These are phyloP conservation scores for Arctostaphylos glauca DNA, from an alignment of 148 eudicot genomes.

Conservation along the genomic window DNA sequence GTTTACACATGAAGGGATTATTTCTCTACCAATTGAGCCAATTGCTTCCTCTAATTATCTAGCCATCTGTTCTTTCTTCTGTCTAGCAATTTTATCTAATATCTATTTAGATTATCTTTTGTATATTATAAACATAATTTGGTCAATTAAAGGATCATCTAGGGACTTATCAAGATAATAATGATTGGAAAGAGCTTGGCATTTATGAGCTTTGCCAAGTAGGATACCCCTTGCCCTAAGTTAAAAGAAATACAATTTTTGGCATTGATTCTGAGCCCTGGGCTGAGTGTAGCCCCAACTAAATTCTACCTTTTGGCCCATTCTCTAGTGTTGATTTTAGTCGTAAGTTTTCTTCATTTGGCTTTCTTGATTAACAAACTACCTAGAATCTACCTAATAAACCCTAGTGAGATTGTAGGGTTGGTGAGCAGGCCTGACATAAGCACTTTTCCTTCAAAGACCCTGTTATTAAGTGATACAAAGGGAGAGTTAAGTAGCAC, in stretches of 20 bases:
- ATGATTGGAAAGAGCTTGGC: not conserved
- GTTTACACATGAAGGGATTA: not conserved
- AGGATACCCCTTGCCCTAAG: not conserved
- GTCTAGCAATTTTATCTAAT: too few relatives aligned
- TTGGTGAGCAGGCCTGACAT: too few relatives aligned
- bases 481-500: too few relatives aligned
- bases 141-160: not conserved
- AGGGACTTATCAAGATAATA: not conserved
- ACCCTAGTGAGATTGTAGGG: too few relatives aligned
- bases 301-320: not conserved
- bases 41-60: not conserved
- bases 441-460: too few relatives aligned
- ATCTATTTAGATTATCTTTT: not conserved
- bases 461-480: too few relatives aligned
- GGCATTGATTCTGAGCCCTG: not conserved
- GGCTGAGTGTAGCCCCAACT: not conserved
- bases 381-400: not conserved
- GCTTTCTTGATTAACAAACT: not conserved
- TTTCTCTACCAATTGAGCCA: not conserved
- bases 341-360: not conserved
- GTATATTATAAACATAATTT: not conserved
- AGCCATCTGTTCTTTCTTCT: too few relatives aligned
- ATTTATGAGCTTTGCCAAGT: not conserved
- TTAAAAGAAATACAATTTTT: not conserved
- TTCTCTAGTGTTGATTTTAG: not conserved